A percentile compares a stretch with the other conserved stretches of the same genome.
Evolutionary conservation across 2,329 filamentous ascomycete species (phyloP).

Genomic region (Trichoderma asperellum): DNA sequence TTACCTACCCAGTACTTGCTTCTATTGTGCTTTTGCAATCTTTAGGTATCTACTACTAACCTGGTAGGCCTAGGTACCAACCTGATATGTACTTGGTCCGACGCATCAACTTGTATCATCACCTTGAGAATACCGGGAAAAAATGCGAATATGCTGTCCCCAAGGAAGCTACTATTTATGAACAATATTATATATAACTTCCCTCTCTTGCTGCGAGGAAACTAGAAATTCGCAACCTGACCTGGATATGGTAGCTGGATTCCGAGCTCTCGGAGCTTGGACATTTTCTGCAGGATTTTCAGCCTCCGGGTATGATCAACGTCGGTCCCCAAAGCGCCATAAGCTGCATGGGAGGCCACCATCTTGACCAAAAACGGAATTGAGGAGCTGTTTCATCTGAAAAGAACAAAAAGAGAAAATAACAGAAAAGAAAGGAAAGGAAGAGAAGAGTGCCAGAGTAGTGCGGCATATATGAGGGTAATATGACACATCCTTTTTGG

Average conservation of each 20-base stretch:
- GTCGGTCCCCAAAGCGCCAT: neutral
- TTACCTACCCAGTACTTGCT: neutral
- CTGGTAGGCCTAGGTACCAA: too few species aligned
- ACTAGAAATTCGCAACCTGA: neutral
- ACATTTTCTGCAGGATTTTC: neutral
- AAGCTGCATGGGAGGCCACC: neutral
- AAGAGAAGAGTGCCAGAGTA: neutral
- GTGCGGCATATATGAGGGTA: neutral
- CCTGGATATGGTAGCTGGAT: neutral
- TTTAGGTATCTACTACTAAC: too few species aligned
- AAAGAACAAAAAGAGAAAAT: neutral
- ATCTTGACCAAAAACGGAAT: conserved; percentile 3
- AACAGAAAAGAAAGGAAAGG: neutral
- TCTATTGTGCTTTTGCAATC: neutral
- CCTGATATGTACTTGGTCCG: neutral
- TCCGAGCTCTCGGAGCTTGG: neutral
- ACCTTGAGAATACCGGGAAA: neutral
- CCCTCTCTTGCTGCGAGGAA: neutral
- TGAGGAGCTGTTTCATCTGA: conserved; percentile 16
- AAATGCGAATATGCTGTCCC: neutral
- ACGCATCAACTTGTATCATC: neutral
- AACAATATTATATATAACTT: conserved; percentile 7
- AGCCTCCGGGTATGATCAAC: neutral
- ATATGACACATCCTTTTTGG: conserved; percentile 17
- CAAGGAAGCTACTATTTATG: neutral